Evolutionary conservation across 441 rosid species (phyloP), one percentile per base, ranked within the genome.

Genomic region (Breynia disticha): DNA sequence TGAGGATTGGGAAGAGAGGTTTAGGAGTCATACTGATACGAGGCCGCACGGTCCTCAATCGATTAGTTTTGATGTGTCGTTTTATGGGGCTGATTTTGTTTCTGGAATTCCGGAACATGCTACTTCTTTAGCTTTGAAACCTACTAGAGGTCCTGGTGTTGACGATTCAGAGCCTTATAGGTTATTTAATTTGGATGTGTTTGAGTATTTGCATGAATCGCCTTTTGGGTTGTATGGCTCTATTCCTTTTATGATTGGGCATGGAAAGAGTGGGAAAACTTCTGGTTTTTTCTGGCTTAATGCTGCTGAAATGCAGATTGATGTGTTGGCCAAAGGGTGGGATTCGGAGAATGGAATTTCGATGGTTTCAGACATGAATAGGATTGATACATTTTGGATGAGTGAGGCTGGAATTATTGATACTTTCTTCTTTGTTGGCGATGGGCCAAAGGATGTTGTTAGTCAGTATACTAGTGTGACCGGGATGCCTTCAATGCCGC

Each of bases 241-340:
- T 0, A 87, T 90, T 19, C 97, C 99, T 0, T 83, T 94, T 64
- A 94, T 94, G 97, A 73, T 89, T 59, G 81, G 94, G 0, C 99
- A 87, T 48, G 89, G 97, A 16, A 85, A 83, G 68, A 69, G 71
- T 0, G 86, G 94, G 12, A 82, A 75, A 62, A 83, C 76, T 56
- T 79, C 82, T 0, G 99, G 99, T 1, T 90, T 94, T 62, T 90
- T 94, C 71, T 94, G 99, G 99, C 62, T 94, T 64, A 94, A 94
- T 68, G 95, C 97, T 20, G 99, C 99, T 0, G 99, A 94, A 68
- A 94, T 94, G 99, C 97, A 94, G 77, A 89, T 94, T 74, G 99
- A 94, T 78, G 97, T 94, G 16, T 62, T 94, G 60, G 94, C 75
- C 1, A 76, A 71, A 37, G 97, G 95, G 13, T 90, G 99, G 99